Base-by-base conservation (phyloP, 1,284 basidiomycete genomes). In the Cerrena zonata region DNA sequence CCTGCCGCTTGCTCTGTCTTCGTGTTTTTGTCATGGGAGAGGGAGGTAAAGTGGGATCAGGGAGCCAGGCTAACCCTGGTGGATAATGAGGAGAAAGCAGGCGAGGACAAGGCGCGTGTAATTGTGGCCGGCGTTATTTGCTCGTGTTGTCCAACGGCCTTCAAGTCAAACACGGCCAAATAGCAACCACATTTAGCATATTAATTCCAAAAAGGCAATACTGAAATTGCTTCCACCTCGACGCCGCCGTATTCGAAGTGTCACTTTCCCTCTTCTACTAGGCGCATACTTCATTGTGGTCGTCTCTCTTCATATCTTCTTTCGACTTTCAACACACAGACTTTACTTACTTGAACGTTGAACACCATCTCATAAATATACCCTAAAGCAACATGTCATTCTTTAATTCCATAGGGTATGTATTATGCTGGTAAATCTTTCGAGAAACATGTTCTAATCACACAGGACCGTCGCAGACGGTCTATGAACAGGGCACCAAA, bases 391-490 rank as follows among this genome's bases (percentile, higher is more conserved):
- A 23, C 48, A 87, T 87, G 84, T 87, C 85, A 30, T 88, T 88
- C 69, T 86, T 89, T 69, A 87, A 86, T 63, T 83, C 84, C 23
- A 77, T 89, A 42, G 81, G 86, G 86, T 87, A 56, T 51, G 80
- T 69, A 53, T 55, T 34, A 46, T 5, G 54, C 26, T 11, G 15
- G 30, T 4, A 36, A 10, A 30, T 21, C 5, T 30, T 27, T 38
- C 24, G 47, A 49, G 41, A 30, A 27, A 13, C n/a, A 34, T 34
- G 15, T 34, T 7, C 30, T 34, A 15, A 34, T 15, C 7, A 15
- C 30, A 34, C 30, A 15, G n/a, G 43, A 42, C 26, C 34, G 36
- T 15, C 23, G 44, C 58, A 87, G 86, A 55, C 80, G 85, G 51
- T 83, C 84, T 19, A 87, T 88, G 80, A 75, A 76, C 45, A 78